Base-by-base conservation (phyloP, 1,284 basidiomycete species). In the Heterobasidion irregulare region DNA sequence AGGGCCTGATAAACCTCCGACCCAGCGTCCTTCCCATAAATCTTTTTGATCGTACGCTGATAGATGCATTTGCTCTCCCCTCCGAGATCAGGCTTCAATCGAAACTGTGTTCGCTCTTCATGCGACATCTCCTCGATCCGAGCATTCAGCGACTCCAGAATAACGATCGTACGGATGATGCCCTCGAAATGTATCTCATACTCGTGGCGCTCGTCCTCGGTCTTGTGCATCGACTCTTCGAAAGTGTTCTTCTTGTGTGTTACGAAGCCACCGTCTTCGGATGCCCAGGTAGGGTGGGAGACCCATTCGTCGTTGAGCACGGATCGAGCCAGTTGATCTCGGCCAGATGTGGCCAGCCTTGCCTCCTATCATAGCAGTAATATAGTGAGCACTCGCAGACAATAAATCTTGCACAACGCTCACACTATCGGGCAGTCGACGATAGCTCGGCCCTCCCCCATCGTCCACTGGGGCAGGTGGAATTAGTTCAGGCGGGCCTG, bases 171-270 rank as follows among this genome's bases (percentile, higher is more conserved):
- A 49, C 95, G 86, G 16, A 86, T 74, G 64, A 98, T 86, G 45
- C 90, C 94, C 68, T 98, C 94, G 53, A 99, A 86, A 66, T 97
- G 92, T 63, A 97, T 96, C 66, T 98, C 94, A 71, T 95, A 99
- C 72, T 99, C 97, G 74, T 98, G 94, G 32, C 97, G 85, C 70
- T 99, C 97, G 69, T 99, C 97, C 70, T 99, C 97, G 63, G 92
- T 90, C 69, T 92, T 92, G 74, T 99, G 95, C 56, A 99, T 78
- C 0, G 92, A 92, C 65, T 98, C 95, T 71, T 99, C 97, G 69
- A 92, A 98, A 2, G 86, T 81, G 69, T 98, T 99, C 77, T 98
- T 98, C 78, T 96, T 96, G 72, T 98, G 94, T 6, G 95, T 83
- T 57, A 94, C 83, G 72, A 98, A 98, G 1, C 92, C 92, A 1